These are phyloP conservation scores for Bifiguratus adelaidae DNA, from an alignment of 192 early-diverging fungal species.

Conservation along the genomic window DNA sequence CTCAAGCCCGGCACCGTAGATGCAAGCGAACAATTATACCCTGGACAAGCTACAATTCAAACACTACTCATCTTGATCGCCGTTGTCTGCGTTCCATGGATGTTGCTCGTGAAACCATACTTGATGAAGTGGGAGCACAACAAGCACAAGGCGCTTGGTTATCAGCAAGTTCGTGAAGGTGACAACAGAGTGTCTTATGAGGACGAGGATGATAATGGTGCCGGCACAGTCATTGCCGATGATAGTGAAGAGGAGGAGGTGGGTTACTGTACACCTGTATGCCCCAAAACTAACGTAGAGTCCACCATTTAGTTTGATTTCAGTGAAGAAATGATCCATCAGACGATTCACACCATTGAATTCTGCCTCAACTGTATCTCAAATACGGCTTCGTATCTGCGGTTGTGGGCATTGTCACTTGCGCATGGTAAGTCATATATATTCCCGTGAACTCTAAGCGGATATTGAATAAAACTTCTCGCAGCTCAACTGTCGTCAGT, in stretches of 20 bases:
- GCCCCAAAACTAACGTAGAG: background rate
- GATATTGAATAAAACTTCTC: background rate
- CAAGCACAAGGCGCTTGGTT: constrained; percentile 62
- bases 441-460: background rate
- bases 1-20: constrained; percentile 76
- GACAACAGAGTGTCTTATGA: constrained; percentile 16
- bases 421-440: constrained; percentile 71
- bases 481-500: constrained; percentile 92
- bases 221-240: constrained; percentile 48
- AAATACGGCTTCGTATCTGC: constrained; percentile 97
- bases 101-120: constrained; percentile 89
- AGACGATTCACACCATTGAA: constrained; percentile 97
- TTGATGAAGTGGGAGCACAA: constrained; percentile 76
- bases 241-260: constrained; percentile 49
- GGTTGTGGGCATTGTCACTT: constrained; percentile 96
- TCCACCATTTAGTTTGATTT: constrained; percentile 80
- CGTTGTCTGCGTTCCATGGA: constrained; percentile 91
- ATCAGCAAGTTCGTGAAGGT: constrained; percentile 44
- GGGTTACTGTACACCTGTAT: background rate
- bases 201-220: constrained; percentile 24
- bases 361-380: constrained; percentile 94
- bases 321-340: constrained; percentile 93
- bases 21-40: constrained; percentile 61
- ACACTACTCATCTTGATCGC: constrained; percentile 70
- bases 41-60: constrained; percentile 82